Conservation (phyloP, 768 basidiomycete genomes). For the Hygrophoropsis aurantiaca region DNA sequence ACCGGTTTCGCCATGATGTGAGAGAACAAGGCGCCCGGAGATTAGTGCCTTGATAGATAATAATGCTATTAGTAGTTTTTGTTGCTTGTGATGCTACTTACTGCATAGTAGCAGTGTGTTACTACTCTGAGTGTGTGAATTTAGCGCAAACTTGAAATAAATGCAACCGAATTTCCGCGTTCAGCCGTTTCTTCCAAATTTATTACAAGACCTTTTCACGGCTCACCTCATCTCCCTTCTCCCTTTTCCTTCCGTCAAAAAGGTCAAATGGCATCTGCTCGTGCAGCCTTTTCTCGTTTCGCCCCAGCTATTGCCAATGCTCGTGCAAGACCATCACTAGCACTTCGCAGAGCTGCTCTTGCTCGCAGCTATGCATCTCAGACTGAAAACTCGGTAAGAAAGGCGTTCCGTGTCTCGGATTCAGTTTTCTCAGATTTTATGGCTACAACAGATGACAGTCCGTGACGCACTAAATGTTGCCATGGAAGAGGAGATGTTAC, state of each 20-base stretch:
- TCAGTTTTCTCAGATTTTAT: conserved; percentile 16
- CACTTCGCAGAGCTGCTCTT: conserved; percentile 41
- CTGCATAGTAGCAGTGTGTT: too few species aligned
- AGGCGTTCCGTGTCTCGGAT: conserved; percentile 31
- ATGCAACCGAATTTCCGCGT: conserved; percentile 8
- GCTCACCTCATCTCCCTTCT: conserved; percentile 22
- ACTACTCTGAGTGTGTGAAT: conserved; percentile 9
- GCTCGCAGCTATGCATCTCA: conserved; percentile 67
- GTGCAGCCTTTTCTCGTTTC: conserved; percentile 64
- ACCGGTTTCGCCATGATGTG: conserved; percentile 45
- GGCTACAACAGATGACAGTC: conserved; percentile 79
- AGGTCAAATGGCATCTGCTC: conserved; percentile 53
- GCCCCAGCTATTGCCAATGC: conserved; percentile 46
- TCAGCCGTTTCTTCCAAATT: conserved; percentile 11
- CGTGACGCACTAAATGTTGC: conserved; percentile 97
- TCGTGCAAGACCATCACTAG: conserved; percentile 41
- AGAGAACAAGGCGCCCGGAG: conserved; percentile 3
- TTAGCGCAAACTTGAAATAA: conserved; percentile 8
- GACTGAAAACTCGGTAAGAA: conserved; percentile 48
- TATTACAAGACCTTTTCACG: conserved; percentile 5
- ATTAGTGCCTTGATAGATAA: background rate
- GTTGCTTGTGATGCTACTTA: too few species aligned
- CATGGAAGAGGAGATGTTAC: conserved; percentile 99
- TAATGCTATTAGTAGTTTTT: too few species aligned
- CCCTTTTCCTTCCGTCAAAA: conserved; percentile 30